These are phyloP conservation scores for Psilocybe cyanescens DNA, from an alignment of 768 basidiomycete genomes.

Conservation along the genomic window DNA sequence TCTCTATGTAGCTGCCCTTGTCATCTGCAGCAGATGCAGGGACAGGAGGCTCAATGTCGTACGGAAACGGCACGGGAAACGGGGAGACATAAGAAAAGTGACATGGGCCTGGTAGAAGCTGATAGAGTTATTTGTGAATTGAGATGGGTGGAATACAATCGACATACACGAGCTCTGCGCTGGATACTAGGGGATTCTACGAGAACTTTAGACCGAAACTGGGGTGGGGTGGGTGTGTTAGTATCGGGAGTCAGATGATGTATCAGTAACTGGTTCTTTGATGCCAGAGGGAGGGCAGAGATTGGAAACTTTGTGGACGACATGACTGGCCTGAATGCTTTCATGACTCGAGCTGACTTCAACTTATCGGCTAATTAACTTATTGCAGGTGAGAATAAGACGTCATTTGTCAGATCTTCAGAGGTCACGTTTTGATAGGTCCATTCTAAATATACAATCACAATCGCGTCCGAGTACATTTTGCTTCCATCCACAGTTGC, in stretches of 20 bases:
- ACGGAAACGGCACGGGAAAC: slow-evolving; percentile 83
- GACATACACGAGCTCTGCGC: slow-evolving; percentile 59
- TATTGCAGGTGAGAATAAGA: not conserved
- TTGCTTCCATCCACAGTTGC: not conserved
- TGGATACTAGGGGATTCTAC: slow-evolving; percentile 63
- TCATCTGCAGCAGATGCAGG: slow-evolving; percentile 41
- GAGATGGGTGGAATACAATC: not conserved
- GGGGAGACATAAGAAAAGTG: slow-evolving; percentile 88
- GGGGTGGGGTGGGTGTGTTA: slow-evolving; percentile 50
- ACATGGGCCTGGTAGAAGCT: slow-evolving; percentile 52
- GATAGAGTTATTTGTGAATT: not conserved
- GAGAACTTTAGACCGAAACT: slow-evolving; percentile 55
- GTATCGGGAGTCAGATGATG: slow-evolving; percentile 63
- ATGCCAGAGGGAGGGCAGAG: slow-evolving; percentile 55
- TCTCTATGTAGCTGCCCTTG: slow-evolving; percentile 69
- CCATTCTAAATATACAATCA: not conserved
- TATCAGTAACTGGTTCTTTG: slow-evolving; percentile 42
- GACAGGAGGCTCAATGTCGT: slow-evolving; percentile 64
- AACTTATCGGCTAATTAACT: not conserved
- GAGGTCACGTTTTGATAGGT: not conserved
- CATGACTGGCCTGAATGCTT: slow-evolving; percentile 19
- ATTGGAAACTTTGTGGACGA: slow-evolving; percentile 37
- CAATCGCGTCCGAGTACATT: not conserved
- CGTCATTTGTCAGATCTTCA: not conserved
- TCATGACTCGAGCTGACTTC: not conserved